These are phyloP conservation scores for Beauveria australis DNA, from an alignment of 2,329 filamentous ascomycete genomes.

Conservation along the genomic window DNA sequence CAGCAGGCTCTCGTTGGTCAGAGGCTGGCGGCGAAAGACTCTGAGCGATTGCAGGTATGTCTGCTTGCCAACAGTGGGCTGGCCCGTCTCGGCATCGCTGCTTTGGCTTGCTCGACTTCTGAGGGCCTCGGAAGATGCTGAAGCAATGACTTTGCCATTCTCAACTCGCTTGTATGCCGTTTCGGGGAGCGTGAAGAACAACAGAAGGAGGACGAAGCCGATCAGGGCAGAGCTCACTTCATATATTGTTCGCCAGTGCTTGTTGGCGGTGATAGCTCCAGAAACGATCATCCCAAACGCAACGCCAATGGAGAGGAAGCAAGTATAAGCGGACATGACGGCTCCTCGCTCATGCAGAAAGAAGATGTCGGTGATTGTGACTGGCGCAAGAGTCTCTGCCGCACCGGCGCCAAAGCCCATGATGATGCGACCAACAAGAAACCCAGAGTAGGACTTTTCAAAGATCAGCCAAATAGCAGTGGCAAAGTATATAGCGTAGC, in stretches of 20 bases:
- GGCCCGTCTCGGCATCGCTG: constrained; percentile 13
- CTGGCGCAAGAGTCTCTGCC: constrained; percentile 41
- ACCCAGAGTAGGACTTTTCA: constrained; percentile 31
- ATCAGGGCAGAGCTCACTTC: constrained; percentile 42
- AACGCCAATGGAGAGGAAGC: constrained; percentile 33
- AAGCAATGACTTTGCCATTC: constrained; percentile 11
- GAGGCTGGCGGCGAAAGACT: constrained; percentile 28
- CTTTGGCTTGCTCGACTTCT: background rate
- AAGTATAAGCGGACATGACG: constrained; percentile 39
- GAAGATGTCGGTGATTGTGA: constrained; percentile 47
- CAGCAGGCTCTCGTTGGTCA: constrained; percentile 38
- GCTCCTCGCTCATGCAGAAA: constrained; percentile 47
- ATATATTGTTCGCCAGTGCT: constrained; percentile 44
- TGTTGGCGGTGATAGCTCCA: constrained; percentile 39
- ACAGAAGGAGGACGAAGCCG: constrained; percentile 36
- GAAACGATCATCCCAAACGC: constrained; percentile 34
- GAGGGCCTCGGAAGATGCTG: constrained; percentile 11
- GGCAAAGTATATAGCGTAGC: constrained; percentile 35
- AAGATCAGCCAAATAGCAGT: constrained; percentile 35
- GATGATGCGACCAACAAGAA: constrained; percentile 39
- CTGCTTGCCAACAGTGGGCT: constrained; percentile 17
- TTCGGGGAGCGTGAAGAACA: constrained; percentile 47
- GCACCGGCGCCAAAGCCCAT: constrained; percentile 46
- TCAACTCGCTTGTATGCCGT: constrained; percentile 36
- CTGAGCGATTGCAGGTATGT: constrained; percentile 27